Conservation (phyloP, 345 rosid genomes). For the Lumnitzera littorea region DNA sequence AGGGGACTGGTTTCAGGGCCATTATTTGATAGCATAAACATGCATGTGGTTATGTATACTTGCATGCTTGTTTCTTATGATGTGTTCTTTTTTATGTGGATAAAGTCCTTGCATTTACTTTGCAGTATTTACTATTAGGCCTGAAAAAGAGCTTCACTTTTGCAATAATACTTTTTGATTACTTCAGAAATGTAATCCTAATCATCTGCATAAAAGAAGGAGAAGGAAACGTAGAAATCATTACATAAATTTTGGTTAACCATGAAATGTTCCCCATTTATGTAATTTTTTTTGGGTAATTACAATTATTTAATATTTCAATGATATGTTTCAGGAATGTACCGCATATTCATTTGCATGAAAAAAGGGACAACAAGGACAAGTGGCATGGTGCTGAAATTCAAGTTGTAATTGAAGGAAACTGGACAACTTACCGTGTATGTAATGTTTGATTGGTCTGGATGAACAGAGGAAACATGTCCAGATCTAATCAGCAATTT, state of each 20-base stretch:
- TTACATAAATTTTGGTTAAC: too few species aligned
- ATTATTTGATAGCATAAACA: too few species aligned
- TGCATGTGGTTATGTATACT: too few species aligned
- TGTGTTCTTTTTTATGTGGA: too few species aligned
- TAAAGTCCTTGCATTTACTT: background rate
- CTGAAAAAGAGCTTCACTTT: too few species aligned
- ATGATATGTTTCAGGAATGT: constrained; percentile 54
- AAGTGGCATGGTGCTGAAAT: constrained; percentile 93
- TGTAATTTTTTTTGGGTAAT: background rate
- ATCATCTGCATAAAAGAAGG: background rate
- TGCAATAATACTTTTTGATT: too few species aligned
- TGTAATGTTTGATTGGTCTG: constrained; percentile 9
- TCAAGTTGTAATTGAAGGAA: constrained; percentile 93
- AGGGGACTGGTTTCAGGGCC: background rate
- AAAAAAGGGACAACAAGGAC: constrained; percentile 61
- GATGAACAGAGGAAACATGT: background rate
- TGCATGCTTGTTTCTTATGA: background rate
- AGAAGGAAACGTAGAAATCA: background rate
- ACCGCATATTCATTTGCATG: constrained; percentile 86
- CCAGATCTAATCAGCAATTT: background rate
- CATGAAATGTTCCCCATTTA: too few species aligned
- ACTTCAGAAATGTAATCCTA: too few species aligned
- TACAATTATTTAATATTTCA: background rate
- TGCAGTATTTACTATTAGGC: background rate
- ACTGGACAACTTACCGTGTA: constrained; percentile 98